Base-by-base conservation (phyloP, 1,284 basidiomycete genomes). In the Paramarasmius palmivorus region DNA sequence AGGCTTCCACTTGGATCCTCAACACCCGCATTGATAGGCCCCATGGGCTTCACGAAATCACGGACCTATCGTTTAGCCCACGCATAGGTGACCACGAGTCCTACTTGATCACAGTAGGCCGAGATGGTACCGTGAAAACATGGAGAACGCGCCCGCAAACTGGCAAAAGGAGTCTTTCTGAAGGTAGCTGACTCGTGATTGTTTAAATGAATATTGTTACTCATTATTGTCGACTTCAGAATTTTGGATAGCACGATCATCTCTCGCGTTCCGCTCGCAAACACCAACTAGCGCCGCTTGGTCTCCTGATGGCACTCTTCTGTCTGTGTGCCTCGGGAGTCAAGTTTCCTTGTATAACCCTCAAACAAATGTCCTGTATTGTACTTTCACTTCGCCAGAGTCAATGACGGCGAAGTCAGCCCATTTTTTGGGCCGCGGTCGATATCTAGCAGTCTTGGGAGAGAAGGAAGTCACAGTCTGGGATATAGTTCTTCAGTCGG, bases 11-110 rank as follows among this genome's bases (percentile, higher is more conserved):
- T 44, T 90, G 81, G 94, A 85, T 75, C 82, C 84, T 78, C 63
- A 95, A 95, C 69, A 97, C 95, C 8, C 86, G 95, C 54, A 86
- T 98, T 58, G 93, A 97, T 67, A 79, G 85, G 29, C 95, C 96
- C 7, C 96, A 99, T 70, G 90, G 89, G 26, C 68, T 76, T 32
- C 70, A 75, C 40, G 75, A 77, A 50, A 75, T 98, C 25, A 85
- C 85, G 6, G 79, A 85, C 1, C 64, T 95, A 49, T 74, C 79
- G 5, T 98, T 98, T 69, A 80, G 78, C 57, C 82, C 84, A 8
- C 59, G 55, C 36, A 61, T 61, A 2, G 64, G 64, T 17, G 57
- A 60, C n/a, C 67, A 70, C 25, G 57, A 68, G 12, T 55, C 72
- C 14, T 66, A 78, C 60, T 67, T 88, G 54, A 75, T 83, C 20